Evolutionary conservation across 176 grass and related monocot species (phyloP).

Genomic region (Aegilops tauschii): DNA sequence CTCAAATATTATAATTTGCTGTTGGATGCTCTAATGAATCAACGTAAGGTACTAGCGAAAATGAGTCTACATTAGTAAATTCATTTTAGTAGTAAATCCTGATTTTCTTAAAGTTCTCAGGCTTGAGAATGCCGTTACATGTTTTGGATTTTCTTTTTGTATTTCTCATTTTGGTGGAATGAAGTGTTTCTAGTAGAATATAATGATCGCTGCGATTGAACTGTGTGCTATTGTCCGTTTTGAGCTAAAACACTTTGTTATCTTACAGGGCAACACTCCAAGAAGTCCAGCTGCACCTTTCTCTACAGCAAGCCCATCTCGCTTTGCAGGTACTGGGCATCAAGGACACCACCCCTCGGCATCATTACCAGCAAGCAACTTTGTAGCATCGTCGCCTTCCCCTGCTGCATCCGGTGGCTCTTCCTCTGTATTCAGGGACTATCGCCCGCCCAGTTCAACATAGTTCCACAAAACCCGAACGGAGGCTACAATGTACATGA

Average conservation of each 20-base stretch:
- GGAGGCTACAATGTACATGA: not conserved
- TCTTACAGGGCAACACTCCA: constrained; percentile 49
- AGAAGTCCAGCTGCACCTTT: constrained; percentile 46
- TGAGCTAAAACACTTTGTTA: not conserved
- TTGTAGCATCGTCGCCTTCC: constrained; percentile 67
- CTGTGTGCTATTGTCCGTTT: not conserved
- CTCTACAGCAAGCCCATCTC: constrained; percentile 59
- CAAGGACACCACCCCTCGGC: constrained; percentile 60
- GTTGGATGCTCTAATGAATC: not conserved
- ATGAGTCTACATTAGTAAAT: not conserved
- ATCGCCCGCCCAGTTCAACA: constrained; percentile 45
- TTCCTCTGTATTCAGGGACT: constrained; percentile 68
- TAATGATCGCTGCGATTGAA: not conserved
- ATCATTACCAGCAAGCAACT: constrained; percentile 55
- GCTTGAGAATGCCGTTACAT: not conserved
- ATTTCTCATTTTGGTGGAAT: not conserved
- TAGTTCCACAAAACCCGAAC: not conserved
- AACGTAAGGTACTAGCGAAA: not conserved
- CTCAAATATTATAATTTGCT: not conserved
- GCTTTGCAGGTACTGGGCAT: constrained; percentile 53
- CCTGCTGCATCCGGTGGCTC: constrained; percentile 73
- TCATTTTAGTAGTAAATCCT: not conserved
- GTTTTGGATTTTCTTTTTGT: not conserved
- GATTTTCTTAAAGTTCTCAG: not conserved
- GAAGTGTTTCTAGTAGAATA: not conserved